These are phyloP conservation scores for Myxozyma neglecta DNA, from an alignment of 805 yeast species.

Conservation along the genomic window DNA sequence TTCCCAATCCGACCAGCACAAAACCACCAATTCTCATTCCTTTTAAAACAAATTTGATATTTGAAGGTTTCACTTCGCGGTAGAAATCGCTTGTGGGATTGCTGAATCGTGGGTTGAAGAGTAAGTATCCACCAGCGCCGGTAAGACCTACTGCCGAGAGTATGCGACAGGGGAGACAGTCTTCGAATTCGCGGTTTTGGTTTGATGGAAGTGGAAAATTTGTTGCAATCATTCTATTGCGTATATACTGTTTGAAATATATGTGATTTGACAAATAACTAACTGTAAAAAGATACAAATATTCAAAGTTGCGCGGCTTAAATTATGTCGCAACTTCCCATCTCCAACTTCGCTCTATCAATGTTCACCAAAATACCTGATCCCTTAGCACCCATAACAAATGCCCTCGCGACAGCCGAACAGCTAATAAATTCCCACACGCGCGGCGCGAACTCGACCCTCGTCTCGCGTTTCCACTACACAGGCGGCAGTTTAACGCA, in stretches of 20 bases:
- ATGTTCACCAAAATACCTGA: not conserved
- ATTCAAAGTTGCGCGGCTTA: no score
- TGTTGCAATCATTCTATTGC: constrained; percentile 12
- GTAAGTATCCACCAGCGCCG: constrained; percentile 22
- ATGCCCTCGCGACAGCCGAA: constrained; percentile 25
- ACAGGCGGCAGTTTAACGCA: constrained; percentile 24
- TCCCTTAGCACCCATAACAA: constrained; percentile 8
- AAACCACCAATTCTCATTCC: constrained; percentile 10
- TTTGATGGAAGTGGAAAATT: constrained; percentile 24
- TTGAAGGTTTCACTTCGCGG: constrained; percentile 21
- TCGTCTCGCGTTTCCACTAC: constrained; percentile 13
- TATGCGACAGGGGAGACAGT: constrained; percentile 23
- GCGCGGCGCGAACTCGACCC: constrained; percentile 5
- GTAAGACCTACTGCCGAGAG: constrained; percentile 11
- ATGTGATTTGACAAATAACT: no score
- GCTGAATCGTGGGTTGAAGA: constrained; percentile 16
- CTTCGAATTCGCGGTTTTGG: constrained; percentile 13
- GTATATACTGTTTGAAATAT: not conserved
- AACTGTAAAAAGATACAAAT: no score
- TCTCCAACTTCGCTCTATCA: not conserved
- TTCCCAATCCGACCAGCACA: constrained; percentile 12
- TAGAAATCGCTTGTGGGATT: constrained; percentile 24
- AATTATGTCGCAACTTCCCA: not conserved
- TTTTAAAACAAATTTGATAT: constrained; percentile 11
- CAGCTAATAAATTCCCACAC: constrained; percentile 15